Conservation (phyloP, 2,329 filamentous ascomycete genomes). For the Ophiocordyceps robertsii region DNA sequence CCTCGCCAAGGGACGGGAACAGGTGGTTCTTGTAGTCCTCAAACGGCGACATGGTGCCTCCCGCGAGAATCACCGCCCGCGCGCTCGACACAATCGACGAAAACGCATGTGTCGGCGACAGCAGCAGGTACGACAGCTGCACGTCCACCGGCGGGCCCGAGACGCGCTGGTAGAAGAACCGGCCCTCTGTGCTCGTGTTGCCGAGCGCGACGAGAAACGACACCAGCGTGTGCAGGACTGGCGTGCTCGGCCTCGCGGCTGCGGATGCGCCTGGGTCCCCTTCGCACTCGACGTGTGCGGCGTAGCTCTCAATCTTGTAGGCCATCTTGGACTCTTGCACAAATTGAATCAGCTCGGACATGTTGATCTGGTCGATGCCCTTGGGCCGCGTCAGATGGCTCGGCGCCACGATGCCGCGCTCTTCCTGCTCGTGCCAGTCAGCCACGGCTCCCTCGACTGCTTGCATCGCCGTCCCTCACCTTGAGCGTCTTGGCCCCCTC, state of each 20-base stretch:
- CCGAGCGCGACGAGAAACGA: conserved; percentile 68
- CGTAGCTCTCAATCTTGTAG: conserved; percentile 87
- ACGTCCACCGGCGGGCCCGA: conserved; percentile 28
- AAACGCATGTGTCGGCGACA: conserved; percentile 87
- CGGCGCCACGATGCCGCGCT: conserved; percentile 56
- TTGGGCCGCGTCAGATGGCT: conserved; percentile 67
- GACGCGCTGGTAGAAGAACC: conserved; percentile 48
- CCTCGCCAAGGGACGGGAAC: conserved; percentile 56
- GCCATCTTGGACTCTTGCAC: conserved; percentile 86
- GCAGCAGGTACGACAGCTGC: conserved; percentile 67
- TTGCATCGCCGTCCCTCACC: conserved; percentile 11
- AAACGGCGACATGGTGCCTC: conserved; percentile 96
- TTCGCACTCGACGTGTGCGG: conserved; percentile 44
- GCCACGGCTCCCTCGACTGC: neutral
- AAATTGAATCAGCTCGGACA: conserved; percentile 78
- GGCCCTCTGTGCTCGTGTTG: conserved; percentile 64
- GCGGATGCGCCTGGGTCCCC: conserved; percentile 13
- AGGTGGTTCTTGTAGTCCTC: conserved; percentile 78
- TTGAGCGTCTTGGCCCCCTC: conserved; percentile 35
- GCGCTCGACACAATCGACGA: conserved; percentile 75
- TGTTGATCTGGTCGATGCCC: conserved; percentile 87
- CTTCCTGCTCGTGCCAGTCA: conserved; percentile 10
- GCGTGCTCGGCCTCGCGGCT: conserved; percentile 18
- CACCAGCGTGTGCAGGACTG: conserved; percentile 40
- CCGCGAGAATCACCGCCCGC: conserved; percentile 77